Conservation (phyloP, 192 early-diverging fungal genomes). For the Chytriomyces sp. region DNA sequence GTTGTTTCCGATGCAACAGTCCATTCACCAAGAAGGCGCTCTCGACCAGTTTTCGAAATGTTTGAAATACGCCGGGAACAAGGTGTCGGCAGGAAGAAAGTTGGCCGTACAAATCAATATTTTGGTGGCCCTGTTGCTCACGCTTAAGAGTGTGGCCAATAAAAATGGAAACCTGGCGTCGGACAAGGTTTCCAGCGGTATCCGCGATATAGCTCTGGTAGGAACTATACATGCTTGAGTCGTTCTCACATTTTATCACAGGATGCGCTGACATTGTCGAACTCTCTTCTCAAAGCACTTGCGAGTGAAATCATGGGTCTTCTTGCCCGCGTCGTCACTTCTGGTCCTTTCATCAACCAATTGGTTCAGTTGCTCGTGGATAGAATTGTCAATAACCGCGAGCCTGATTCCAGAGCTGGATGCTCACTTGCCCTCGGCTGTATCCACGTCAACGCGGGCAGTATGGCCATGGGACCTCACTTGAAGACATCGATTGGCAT, state of each 20-base stretch:
- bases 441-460: slow-evolving; percentile 85
- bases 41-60: slow-evolving; percentile 74
- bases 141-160: slow-evolving; percentile 64
- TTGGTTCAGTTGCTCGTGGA: slow-evolving; percentile 80
- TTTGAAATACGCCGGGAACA: slow-evolving; percentile 55
- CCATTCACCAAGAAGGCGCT: slow-evolving; percentile 71
- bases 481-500: slow-evolving; percentile 87
- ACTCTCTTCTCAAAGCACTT: slow-evolving; percentile 70
- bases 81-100: slow-evolving; percentile 71
- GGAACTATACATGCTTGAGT: slow-evolving; percentile 32
- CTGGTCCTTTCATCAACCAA: slow-evolving; percentile 64
- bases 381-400: slow-evolving; percentile 86
- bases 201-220: slow-evolving; percentile 51
- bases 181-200: slow-evolving; percentile 34
- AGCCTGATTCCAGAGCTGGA: slow-evolving; percentile 94
- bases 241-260: slow-evolving; percentile 11
- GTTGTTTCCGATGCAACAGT: slow-evolving; percentile 69
- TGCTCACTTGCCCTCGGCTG: slow-evolving; percentile 86
- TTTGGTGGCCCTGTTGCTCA: slow-evolving; percentile 69
- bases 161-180: slow-evolving; percentile 52
- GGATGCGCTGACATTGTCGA: slow-evolving; percentile 71
- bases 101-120: slow-evolving; percentile 80
- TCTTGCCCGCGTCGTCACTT: slow-evolving; percentile 68
- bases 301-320: slow-evolving; percentile 84
- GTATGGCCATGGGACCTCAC: slow-evolving; percentile 80